Percentiles rank a stretch among this genome's conserved stretches.
These are phyloP conservation scores for Plasmodium relictum DNA, from an alignment of 169 alveolate species.

Conservation along the genomic window DNA sequence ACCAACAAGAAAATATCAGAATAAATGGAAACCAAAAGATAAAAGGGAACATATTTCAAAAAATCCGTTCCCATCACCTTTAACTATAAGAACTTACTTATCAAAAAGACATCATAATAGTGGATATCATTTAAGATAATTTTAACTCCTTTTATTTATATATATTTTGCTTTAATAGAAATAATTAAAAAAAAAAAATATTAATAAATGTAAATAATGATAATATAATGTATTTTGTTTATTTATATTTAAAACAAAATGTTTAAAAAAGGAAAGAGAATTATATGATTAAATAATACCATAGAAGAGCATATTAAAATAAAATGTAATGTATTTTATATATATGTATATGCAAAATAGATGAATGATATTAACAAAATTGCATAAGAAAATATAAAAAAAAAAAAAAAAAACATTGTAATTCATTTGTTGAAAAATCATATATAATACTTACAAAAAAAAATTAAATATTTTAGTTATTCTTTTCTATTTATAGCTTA, in stretches of 20 bases:
- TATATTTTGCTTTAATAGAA: too few relatives aligned
- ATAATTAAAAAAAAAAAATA: too few relatives aligned
- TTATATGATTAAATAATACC: too few relatives aligned
- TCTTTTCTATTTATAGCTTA: neutral
- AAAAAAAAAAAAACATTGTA: conserved; percentile 4
- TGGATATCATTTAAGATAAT: conserved; percentile 66
- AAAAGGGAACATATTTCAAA: conserved; percentile 88
- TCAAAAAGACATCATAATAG: conserved; percentile 82
- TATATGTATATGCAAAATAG: neutral
- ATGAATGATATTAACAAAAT: neutral
- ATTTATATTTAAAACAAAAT: too few relatives aligned
- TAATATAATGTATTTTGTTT: too few relatives aligned
- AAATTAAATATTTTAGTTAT: neutral
- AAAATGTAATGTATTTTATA: too few relatives aligned
- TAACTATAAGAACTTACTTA: conserved; percentile 84
- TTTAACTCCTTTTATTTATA: neutral
- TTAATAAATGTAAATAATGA: too few relatives aligned
- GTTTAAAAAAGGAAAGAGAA: too few relatives aligned
- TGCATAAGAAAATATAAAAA: neutral
- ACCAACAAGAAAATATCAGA: conserved; percentile 89
- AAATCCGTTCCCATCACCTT: conserved; percentile 86
- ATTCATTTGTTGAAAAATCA: too few relatives aligned
- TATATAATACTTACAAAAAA: too few relatives aligned
- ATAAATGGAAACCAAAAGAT: conserved; percentile 92
- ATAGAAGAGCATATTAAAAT: too few relatives aligned